A percentile compares a stretch with the other conserved stretches of the same genome.
Evolutionary conservation across 2,329 filamentous ascomycete species (phyloP).

Genomic region (Calonectria hawksworthii): DNA sequence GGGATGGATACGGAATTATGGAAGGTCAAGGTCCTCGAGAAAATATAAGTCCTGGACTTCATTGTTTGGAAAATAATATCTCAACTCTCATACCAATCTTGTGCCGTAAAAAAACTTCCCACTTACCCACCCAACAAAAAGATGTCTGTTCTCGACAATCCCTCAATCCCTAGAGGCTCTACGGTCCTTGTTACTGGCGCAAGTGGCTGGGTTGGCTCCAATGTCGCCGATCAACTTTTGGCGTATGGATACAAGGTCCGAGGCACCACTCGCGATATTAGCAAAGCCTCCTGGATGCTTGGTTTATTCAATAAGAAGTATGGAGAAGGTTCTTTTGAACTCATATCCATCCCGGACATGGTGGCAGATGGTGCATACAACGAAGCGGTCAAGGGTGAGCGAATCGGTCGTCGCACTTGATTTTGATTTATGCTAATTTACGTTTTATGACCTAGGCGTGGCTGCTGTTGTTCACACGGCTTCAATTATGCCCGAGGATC

Average conservation of each 20-base stretch:
- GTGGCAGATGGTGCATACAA: not conserved
- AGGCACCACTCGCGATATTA: not conserved
- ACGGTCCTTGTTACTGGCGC: not conserved
- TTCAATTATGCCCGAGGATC: constrained; percentile 47
- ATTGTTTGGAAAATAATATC: not conserved
- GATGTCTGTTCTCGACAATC: not conserved
- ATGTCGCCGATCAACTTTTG: not conserved
- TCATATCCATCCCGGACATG: not conserved
- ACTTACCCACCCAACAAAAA: not conserved
- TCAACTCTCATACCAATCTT: not conserved
- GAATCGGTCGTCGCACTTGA: too few species aligned
- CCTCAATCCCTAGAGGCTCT: not conserved
- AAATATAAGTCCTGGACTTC: not conserved
- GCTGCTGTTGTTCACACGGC: constrained; percentile 55
- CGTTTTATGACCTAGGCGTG: constrained; percentile 17
- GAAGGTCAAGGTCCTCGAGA: too few species aligned
- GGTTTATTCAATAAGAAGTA: not conserved
- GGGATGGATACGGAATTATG: not conserved
- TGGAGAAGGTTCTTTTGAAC: not conserved
- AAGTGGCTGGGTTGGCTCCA: constrained; percentile 1
- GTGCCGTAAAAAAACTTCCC: not conserved
- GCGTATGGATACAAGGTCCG: not conserved
- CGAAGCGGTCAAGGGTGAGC: constrained; percentile 4
- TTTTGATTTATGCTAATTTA: not conserved
- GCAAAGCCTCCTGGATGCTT: not conserved